Evolutionary conservation across 2,329 filamentous ascomycete species (phyloP).

Genomic region (Penicillium sp.): DNA sequence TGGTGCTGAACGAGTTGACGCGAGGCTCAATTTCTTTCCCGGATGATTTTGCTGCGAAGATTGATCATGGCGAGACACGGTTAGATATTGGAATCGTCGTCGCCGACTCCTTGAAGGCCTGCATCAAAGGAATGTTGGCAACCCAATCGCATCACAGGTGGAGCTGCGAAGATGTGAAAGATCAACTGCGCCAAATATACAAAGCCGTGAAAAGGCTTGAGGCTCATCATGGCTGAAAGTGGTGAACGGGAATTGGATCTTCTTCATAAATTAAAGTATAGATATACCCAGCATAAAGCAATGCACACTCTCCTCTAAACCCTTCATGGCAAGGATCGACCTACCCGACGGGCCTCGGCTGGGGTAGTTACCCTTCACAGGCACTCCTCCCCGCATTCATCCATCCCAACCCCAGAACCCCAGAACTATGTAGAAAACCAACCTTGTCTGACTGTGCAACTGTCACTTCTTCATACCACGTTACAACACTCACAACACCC

Average conservation of each 20-base stretch:
- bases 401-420: not conserved
- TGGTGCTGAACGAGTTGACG: slow-evolving; percentile 48
- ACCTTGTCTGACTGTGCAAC: not conserved
- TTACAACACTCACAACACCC: not conserved
- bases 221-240: not conserved
- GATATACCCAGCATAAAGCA: slow-evolving; percentile 20
- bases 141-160: slow-evolving; percentile 41
- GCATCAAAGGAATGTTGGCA: slow-evolving; percentile 49
- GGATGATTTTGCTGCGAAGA: slow-evolving; percentile 41
- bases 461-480: not conserved
- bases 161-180: slow-evolving; percentile 42
- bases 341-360: slow-evolving; percentile 23
- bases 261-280: not conserved
- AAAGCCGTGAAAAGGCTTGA: slow-evolving; percentile 22
- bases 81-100: slow-evolving; percentile 33
- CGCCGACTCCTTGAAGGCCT: slow-evolving; percentile 39
- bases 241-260: not conserved
- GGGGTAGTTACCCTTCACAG: slow-evolving; percentile 16
- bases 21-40: slow-evolving; percentile 38
- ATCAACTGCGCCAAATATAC: slow-evolving; percentile 37
- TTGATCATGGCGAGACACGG: slow-evolving; percentile 36
- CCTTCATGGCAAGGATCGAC: slow-evolving; percentile 7
- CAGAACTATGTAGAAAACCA: slow-evolving; percentile 2
- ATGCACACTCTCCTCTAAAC: slow-evolving; percentile 17
- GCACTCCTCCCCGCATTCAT: slow-evolving; percentile 21